phyloP scores from a whole-genome alignment of 1,139 yeast species.

The Candida tunisiensis region DNA sequence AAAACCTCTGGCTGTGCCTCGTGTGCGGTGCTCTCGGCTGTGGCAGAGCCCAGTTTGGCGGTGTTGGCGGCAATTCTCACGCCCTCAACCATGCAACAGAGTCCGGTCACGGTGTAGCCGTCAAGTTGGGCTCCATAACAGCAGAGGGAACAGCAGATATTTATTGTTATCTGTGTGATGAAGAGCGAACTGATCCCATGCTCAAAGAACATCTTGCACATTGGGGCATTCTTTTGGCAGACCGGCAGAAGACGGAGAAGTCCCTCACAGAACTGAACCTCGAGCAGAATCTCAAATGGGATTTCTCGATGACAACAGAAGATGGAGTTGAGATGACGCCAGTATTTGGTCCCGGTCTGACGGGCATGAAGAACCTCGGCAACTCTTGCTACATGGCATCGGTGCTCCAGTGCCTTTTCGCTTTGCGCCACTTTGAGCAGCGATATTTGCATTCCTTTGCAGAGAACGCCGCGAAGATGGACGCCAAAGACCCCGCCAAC shows the following conservation, averaged over 20 bases:
- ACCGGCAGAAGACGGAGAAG: conserved; percentile 54
- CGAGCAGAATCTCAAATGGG: conserved; percentile 90
- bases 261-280: conserved; percentile 75
- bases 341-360: conserved; percentile 48
- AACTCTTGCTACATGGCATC: conserved; percentile 86
- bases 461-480: conserved; percentile 4
- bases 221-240: conserved; percentile 58
- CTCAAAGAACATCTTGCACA: conserved; percentile 32
- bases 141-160: conserved; percentile 51
- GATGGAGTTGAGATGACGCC: conserved; percentile 52
- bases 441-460: conserved; percentile 11
- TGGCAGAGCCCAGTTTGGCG: conserved; percentile 86
- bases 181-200: conserved; percentile 66
- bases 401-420: conserved; percentile 56
- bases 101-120: conserved; percentile 59
- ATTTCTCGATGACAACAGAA: conserved; percentile 62
- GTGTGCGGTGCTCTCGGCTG: conserved; percentile 84
- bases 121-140: conserved; percentile 78
- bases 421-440: conserved; percentile 20
- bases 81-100: conserved; percentile 55
- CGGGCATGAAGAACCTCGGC: conserved; percentile 81
- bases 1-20: conserved; percentile 84
- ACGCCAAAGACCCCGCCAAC: conserved; percentile 34
- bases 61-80: conserved; percentile 84
- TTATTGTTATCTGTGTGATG: conserved; percentile 79